A percentile compares a stretch with the other conserved stretches of the same genome.
Evolutionary conservation across 2,329 filamentous ascomycete species (phyloP).

Genomic region (Aspergillus fijiensis): DNA sequence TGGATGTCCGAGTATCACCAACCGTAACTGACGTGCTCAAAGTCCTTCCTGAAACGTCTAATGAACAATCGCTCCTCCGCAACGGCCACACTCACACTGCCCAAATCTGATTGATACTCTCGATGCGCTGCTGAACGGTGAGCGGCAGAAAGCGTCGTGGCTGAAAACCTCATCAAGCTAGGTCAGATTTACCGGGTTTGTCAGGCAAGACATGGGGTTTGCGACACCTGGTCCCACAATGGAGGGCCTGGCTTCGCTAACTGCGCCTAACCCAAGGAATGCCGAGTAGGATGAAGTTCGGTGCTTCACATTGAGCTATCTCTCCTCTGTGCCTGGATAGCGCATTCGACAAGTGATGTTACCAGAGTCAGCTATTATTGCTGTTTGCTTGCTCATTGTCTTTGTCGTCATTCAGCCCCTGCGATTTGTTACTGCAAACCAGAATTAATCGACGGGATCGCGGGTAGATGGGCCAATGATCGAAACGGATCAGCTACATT

Average conservation of each 20-base stretch:
- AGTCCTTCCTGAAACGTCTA: not conserved
- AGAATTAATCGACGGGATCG: not conserved
- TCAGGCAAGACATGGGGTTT: not conserved
- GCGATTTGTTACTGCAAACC: not conserved
- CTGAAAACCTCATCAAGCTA: not conserved
- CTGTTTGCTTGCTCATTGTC: not conserved
- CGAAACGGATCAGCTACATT: conserved; percentile 1
- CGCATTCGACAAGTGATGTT: not conserved
- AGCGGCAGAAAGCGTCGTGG: not conserved
- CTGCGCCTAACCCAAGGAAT: not conserved
- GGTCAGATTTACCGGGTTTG: not conserved
- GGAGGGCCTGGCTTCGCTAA: not conserved
- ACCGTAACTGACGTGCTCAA: not conserved
- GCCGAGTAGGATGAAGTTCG: not conserved
- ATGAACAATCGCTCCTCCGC: not conserved
- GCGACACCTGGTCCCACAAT: conserved; percentile 1
- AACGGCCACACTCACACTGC: not conserved
- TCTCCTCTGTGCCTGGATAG: not conserved
- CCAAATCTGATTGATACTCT: not conserved
- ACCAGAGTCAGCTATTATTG: not conserved
- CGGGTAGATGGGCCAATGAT: conserved; percentile 4
- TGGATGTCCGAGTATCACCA: not conserved
- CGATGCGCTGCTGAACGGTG: not conserved
- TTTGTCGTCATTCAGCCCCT: not conserved
- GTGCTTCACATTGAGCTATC: not conserved